A percentile compares a stretch with the other conserved stretches of the same genome.
Conservation (phyloP, 2,329 filamentous ascomycete species). For the Camillea tinctor region DNA sequence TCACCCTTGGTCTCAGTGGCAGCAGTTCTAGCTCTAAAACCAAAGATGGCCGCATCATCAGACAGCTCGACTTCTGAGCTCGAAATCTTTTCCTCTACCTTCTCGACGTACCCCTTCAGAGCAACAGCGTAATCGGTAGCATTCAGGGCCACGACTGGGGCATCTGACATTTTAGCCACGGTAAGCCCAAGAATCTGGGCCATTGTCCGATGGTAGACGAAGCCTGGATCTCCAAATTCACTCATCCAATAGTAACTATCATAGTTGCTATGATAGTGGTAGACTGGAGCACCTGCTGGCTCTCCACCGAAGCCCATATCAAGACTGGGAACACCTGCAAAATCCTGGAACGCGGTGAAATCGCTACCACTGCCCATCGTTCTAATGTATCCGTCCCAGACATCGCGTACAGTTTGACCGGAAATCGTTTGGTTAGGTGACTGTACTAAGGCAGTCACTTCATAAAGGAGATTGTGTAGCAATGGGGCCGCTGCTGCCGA, state of each 20-base stretch:
- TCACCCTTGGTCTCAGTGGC: slow-evolving; percentile 33
- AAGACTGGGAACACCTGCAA: slow-evolving; percentile 63
- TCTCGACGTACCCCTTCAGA: slow-evolving; percentile 51
- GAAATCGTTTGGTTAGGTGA: slow-evolving; percentile 72
- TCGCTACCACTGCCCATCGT: slow-evolving; percentile 74
- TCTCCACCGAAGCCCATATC: slow-evolving; percentile 58
- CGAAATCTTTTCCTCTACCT: slow-evolving; percentile 50
- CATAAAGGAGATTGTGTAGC: slow-evolving; percentile 69
- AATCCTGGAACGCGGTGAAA: slow-evolving; percentile 74
- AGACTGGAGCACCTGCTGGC: slow-evolving; percentile 52
- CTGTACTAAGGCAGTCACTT: slow-evolving; percentile 61
- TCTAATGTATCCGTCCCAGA: slow-evolving; percentile 60
- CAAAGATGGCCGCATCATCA: slow-evolving; percentile 31
- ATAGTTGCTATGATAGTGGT: slow-evolving; percentile 90
- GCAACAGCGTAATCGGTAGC: slow-evolving; percentile 63
- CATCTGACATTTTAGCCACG: slow-evolving; percentile 60
- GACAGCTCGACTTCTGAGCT: slow-evolving; percentile 22
- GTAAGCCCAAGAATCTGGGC: slow-evolving; percentile 64
- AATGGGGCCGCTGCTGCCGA: slow-evolving; percentile 68
- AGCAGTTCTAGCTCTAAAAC: slow-evolving; percentile 24
- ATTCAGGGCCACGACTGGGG: slow-evolving; percentile 61
- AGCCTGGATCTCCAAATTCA: slow-evolving; percentile 69
- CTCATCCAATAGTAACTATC: slow-evolving; percentile 91
- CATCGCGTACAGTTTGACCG: slow-evolving; percentile 68
- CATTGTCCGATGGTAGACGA: slow-evolving; percentile 65